Percentiles rank a stretch among this genome's conserved stretches.
Evolutionary conservation across 169 alveolate species (phyloP).

Genomic region (Babesia bigemina): DNA sequence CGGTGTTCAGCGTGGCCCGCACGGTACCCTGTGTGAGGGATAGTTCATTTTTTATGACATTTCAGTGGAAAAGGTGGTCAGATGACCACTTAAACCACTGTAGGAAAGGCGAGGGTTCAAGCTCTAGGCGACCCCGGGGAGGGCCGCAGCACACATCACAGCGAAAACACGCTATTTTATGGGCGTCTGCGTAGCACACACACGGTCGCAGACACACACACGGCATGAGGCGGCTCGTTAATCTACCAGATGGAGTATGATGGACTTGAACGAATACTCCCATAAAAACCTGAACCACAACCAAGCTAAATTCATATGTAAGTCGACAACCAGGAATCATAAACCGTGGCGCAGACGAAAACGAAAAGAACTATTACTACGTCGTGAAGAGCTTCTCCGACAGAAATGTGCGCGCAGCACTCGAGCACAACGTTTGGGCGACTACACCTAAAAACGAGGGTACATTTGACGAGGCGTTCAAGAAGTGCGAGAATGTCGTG

Average conservation of each 20-base stretch:
- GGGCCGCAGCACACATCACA: too few species aligned
- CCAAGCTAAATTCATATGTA: slow-evolving; percentile 40
- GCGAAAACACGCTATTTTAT: too few species aligned
- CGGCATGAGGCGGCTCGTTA: too few species aligned
- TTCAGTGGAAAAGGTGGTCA: not conserved
- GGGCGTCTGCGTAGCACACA: too few species aligned
- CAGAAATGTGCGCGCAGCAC: slow-evolving; percentile 57
- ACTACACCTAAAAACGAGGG: slow-evolving; percentile 73
- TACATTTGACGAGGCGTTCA: slow-evolving; percentile 37
- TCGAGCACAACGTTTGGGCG: slow-evolving; percentile 73
- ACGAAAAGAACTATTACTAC: slow-evolving; percentile 49
- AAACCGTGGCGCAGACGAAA: slow-evolving; percentile 8
- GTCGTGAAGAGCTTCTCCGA: slow-evolving; percentile 72
- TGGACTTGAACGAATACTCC: slow-evolving; percentile 52
- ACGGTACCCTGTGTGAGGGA: too few species aligned
- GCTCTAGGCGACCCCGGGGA: too few species aligned
- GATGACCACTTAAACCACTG: not conserved
- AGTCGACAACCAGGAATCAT: not conserved
- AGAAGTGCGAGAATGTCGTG: slow-evolving; percentile 64
- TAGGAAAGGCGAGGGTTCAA: not conserved
- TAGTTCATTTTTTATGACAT: not conserved
- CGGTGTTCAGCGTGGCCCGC: not conserved
- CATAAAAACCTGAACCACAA: slow-evolving; percentile 48
- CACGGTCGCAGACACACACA: too few species aligned
- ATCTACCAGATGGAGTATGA: slow-evolving; percentile 2